These are phyloP conservation scores for Naganishia sp. DNA, from an alignment of 1,284 basidiomycete genomes.

Conservation along the genomic window DNA sequence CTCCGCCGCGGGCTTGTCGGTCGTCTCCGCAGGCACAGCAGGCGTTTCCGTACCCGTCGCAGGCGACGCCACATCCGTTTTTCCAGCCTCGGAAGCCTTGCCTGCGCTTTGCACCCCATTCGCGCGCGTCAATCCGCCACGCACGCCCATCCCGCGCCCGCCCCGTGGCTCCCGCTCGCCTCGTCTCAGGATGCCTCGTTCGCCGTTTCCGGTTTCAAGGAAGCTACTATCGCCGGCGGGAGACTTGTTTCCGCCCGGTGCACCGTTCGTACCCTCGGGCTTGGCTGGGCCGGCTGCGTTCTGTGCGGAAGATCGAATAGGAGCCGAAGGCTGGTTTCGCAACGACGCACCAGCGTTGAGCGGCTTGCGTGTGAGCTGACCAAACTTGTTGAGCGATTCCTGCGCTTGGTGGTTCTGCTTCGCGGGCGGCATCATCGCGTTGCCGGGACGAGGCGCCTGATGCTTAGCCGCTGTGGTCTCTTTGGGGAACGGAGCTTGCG, in stretches of 20 bases:
- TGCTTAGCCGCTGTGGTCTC: constrained; percentile 40
- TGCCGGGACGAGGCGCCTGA: constrained; percentile 43
- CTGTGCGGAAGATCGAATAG: constrained; percentile 28
- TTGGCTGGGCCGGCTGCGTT: not conserved
- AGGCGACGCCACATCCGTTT: not conserved
- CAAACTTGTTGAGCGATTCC: constrained; percentile 18
- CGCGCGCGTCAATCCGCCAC: constrained; percentile 25
- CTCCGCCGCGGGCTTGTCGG: constrained; percentile 36
- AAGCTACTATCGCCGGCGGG: not conserved
- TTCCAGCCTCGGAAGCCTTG: constrained; percentile 39
- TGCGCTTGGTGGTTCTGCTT: not conserved
- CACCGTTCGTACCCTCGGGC: constrained; percentile 16
- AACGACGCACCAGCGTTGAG: constrained; percentile 5
- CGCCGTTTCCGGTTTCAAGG: not conserved
- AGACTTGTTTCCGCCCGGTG: not conserved
- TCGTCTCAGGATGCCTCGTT: constrained; percentile 17
- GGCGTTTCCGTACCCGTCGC: constrained; percentile 1
- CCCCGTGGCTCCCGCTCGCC: constrained; percentile 21
- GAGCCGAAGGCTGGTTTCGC: constrained; percentile 23
- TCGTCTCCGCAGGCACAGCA: constrained; percentile 46
- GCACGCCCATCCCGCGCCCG: not conserved
- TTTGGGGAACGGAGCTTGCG: constrained; percentile 26
- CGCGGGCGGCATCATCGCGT: constrained; percentile 27
- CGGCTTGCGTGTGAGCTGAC: constrained; percentile 22
- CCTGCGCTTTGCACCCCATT: constrained; percentile 32